Evolutionary conservation across 768 basidiomycete species (phyloP).

Genomic region (Kwoniella shandongensis): DNA sequence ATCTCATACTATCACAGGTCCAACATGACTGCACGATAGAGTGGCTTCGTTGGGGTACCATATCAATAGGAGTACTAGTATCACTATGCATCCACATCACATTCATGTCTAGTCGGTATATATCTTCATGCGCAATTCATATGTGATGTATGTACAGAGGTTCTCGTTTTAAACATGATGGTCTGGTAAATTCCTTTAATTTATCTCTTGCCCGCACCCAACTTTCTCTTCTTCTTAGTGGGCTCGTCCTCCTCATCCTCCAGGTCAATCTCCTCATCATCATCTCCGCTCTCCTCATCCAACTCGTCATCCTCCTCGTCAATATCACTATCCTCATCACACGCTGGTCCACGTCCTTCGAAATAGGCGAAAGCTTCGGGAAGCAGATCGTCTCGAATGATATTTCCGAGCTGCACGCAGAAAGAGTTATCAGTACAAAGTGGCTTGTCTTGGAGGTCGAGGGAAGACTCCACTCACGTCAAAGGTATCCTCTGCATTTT

Average conservation of each 20-base stretch:
- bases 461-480: too few species aligned
- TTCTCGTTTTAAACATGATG: too few species aligned
- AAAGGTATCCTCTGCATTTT: slow-evolving; percentile 32
- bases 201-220: slow-evolving; percentile 6
- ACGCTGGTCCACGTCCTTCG: slow-evolving; percentile 24
- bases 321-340: slow-evolving; percentile 15
- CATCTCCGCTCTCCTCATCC: slow-evolving; percentile 38
- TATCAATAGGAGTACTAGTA: background rate
- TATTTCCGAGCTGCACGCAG: slow-evolving; percentile 42
- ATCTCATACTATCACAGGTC: slow-evolving; percentile 8
- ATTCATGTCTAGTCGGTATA: background rate
- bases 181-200: background rate
- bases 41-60: background rate
- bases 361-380: slow-evolving; percentile 46
- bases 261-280: slow-evolving; percentile 46
- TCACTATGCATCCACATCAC: background rate
- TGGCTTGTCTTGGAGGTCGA: too few species aligned
- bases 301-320: slow-evolving; percentile 43
- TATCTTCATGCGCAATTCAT: too few species aligned
- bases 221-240: slow-evolving; percentile 41
- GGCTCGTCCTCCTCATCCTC: slow-evolving; percentile 43
- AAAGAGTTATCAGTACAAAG: too few species aligned
- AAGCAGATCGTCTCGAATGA: slow-evolving; percentile 39
- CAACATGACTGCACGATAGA: slow-evolving; percentile 23
- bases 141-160: background rate